Base-by-base conservation (phyloP, 2,329 filamentous ascomycete genomes). In the Stagonosporopsis rhizophila region DNA sequence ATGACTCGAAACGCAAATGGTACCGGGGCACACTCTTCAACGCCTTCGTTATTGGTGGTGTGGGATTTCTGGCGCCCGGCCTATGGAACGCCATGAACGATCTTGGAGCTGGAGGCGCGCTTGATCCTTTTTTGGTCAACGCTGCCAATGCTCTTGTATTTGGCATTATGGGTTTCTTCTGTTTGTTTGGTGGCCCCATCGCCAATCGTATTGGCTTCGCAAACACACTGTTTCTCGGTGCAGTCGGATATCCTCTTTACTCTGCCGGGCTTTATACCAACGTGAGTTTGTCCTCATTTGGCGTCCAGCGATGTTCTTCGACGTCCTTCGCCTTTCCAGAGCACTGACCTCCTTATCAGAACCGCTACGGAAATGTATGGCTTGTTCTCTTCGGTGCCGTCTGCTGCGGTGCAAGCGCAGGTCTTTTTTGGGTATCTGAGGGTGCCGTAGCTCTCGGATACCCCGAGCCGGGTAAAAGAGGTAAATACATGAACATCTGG, bases 81-180 rank as follows among this genome's bases (percentile, higher is more conserved):
- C 67, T 85, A 3, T 85, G 83, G 82, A 84, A 83, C 65, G 83
- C 83, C 1, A 83, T 85, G 80, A 84, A 82, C 58, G 74, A 77
- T 1, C 71, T 83, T 5, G 82, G 83, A 15, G 83, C 82, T 1
- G 82, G 82, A 35, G 82, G 82, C 23, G 80, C 80, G 1, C 79
- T 83, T 54, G 76, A 79, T 42, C 82, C 82, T 0, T 84, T 78
- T 46, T 76, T 85, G 2, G 79, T 83, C 44, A 83, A 83, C 51
- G 80, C 80, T 0, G 81, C 80, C n/a, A 83, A 83, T 56, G 78
- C 81, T 0, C 71, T 84, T 3, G 78, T 82, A 3, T 84, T 83
- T 44, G 79, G 74, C 0, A 65, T 81, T 22, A 77, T 82, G 73
- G 76, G 76, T 3, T 64, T 82, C 22, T 74, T 81, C 5, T 83